Evolutionary conservation across 345 rosid species (phyloP).

Genomic region (Syzygium oleosum): DNA sequence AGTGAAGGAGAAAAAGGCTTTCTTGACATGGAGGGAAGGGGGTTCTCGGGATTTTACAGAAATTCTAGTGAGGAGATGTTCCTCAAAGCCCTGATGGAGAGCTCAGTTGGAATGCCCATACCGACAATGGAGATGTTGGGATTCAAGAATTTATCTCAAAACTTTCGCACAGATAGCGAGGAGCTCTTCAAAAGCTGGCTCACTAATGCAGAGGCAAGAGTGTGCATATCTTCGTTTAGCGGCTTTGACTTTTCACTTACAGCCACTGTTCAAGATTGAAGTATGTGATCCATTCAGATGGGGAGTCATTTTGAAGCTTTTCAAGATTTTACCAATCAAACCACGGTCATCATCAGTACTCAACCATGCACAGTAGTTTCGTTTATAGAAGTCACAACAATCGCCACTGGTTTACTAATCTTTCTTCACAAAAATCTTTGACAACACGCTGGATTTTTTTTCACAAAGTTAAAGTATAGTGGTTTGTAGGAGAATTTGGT

Average conservation of each 20-base stretch:
- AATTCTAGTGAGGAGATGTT: constrained; percentile 65
- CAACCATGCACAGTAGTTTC: background rate
- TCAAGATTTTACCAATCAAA: background rate
- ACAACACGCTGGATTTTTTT: background rate
- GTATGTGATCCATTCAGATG: background rate
- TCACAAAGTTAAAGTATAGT: background rate
- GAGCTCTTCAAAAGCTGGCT: constrained; percentile 81
- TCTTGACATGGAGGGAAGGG: constrained; percentile 44
- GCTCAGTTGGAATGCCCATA: constrained; percentile 32
- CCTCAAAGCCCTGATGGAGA: constrained; percentile 57
- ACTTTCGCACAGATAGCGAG: constrained; percentile 53
- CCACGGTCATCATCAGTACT: background rate
- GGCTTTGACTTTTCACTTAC: background rate
- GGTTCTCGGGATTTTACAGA: constrained; percentile 35
- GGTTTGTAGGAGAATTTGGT: background rate
- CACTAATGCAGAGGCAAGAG: constrained; percentile 65
- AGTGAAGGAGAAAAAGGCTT: constrained; percentile 14
- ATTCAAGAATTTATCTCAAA: constrained; percentile 43
- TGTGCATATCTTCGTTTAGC: background rate
- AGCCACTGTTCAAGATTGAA: background rate
- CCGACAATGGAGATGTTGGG: constrained; percentile 62
- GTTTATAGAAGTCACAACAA: background rate
- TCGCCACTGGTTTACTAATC: background rate
- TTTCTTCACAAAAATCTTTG: background rate
- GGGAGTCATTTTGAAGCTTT: background rate